Base-by-base conservation (phyloP, 768 basidiomycete species). In the Tephrocybe sp. region DNA sequence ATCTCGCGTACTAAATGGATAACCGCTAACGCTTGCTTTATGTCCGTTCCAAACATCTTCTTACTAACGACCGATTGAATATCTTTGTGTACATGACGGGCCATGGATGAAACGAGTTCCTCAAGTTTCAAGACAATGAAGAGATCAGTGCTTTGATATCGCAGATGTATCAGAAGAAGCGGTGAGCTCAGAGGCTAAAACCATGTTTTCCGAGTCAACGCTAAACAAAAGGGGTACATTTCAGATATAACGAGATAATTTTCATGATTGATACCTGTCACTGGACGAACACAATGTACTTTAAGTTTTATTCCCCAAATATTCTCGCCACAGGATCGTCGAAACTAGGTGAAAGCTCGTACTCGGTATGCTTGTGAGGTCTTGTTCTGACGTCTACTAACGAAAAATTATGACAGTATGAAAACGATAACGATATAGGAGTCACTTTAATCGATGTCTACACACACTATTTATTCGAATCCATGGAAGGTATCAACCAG, bases 221-320 rank as follows among this genome's bases (percentile, higher is more conserved):
- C 20, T 12, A n/a, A 49, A 52, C n/a, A 50, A 16, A 14, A 35
- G 35, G 1, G n/a, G 26, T 39, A 12, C 3, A n/a, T 23, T 41
- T 3, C 59, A 87, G 86, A 48, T 99, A 98, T 72, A 95, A 98
- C 68, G 92, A 96, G 66, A 83, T 99, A 43, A 79, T 99, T 62
- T 97, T 96, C 75, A 98, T 98, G 90, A 86, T 95, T 52, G 96
- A 99, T 62, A 98, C 96, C 0, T 99, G 96, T 64, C 94, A 99
- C n/a, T n/a, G n/a, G 68, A 96, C 96, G 23, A 96, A 92, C 64
- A 92, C 91, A 4, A 86, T 99, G 85, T 98, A 91, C 63, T 84
- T 86, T 45, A 89, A 93, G 63, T 82, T 96, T 58, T 95, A 95
- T 67, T 94, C 92, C 1, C 93, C 93, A 0, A 92, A 95, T 58